Base-by-base conservation (phyloP, 2,329 filamentous ascomycete species). In the Sclerotinia sclerotiorum region DNA sequence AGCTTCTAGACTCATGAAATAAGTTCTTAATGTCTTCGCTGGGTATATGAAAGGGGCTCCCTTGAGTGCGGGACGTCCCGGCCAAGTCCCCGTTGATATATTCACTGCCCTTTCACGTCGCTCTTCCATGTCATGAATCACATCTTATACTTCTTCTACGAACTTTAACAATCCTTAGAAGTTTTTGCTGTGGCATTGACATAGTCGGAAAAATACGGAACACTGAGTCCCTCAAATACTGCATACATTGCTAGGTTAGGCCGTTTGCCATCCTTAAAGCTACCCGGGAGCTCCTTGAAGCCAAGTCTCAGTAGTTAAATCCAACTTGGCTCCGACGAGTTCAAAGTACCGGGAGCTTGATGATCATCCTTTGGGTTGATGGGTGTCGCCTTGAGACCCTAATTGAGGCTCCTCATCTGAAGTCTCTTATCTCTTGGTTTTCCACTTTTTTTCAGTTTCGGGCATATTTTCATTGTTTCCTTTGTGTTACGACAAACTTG, bases 401-500 rank as follows among this genome's bases (percentile, higher is more conserved):
- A 13, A 44, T 62, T 52, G 55, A 67, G 46, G 35, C 35, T 62
- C 32, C 44, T 21, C 55, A 52, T 35, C 46, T 46, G 48, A 62
- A 61, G n/a, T 39, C 61, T 19, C 46, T 62, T 44, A 54, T 56
- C 58, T 54, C 58, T 46, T 32, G 56, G n/a, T 13, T 46, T 17
- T 24, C 65, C 48, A 52, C 48, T 62, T 58, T 67, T 67, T 67
- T 58, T 54, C 35, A 5, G 65, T 62, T 67, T 67, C 65, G 65
- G 58, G 35, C 32, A 46, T 54, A 35, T 32, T 27, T 64, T 68
- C 29, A 32, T 49, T 51, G 66, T 64, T 68, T 68, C 66, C 58
- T 55, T 27, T 68, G 35, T 68, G 66, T 64, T 64, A 49, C 58
- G 58, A n/a, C 58, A 32, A 29, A 64, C 66, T 68, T 64, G 66